Evolutionary conservation across 768 basidiomycete species (phyloP).

Genomic region (Auriscalpium vulgare): DNA sequence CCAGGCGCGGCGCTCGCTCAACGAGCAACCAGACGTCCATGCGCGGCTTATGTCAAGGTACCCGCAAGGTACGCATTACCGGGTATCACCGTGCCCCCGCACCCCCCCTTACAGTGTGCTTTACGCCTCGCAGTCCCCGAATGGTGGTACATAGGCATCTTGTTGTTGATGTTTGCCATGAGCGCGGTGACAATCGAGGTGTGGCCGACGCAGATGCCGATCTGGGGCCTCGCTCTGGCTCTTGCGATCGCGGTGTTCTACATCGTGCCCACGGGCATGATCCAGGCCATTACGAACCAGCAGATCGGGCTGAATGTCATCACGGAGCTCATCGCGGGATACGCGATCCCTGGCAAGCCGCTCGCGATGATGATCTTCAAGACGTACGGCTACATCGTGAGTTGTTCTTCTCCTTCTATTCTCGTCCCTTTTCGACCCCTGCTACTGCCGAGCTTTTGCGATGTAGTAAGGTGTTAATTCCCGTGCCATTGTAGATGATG

Average conservation of each 20-base stretch:
- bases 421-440: neutral
- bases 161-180: slow-evolving; percentile 54
- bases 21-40: slow-evolving; percentile 44
- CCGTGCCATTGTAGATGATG: slow-evolving; percentile 13
- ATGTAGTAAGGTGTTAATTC: neutral
- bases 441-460: too few species aligned
- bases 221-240: slow-evolving; percentile 57
- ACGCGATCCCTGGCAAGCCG: slow-evolving; percentile 50
- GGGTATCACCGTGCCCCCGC: too few species aligned
- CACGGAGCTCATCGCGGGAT: slow-evolving; percentile 67
- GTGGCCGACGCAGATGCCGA: slow-evolving; percentile 60
- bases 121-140: slow-evolving; percentile 31
- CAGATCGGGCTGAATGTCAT: slow-evolving; percentile 65
- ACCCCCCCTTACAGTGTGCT: neutral
- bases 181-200: slow-evolving; percentile 52
- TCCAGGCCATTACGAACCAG: slow-evolving; percentile 76
- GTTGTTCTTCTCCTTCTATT: neutral
- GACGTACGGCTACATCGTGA: slow-evolving; percentile 28
- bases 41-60: slow-evolving; percentile 50
- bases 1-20: slow-evolving; percentile 34
- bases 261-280: slow-evolving; percentile 74
- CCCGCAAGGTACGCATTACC: slow-evolving; percentile 18
- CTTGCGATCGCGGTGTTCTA: slow-evolving; percentile 47
- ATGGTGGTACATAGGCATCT: slow-evolving; percentile 42
- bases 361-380: slow-evolving; percentile 77